phyloP scores from a whole-genome alignment of 371 early-diverging fungal species.

The Apophysomyces trapeziformis region DNA sequence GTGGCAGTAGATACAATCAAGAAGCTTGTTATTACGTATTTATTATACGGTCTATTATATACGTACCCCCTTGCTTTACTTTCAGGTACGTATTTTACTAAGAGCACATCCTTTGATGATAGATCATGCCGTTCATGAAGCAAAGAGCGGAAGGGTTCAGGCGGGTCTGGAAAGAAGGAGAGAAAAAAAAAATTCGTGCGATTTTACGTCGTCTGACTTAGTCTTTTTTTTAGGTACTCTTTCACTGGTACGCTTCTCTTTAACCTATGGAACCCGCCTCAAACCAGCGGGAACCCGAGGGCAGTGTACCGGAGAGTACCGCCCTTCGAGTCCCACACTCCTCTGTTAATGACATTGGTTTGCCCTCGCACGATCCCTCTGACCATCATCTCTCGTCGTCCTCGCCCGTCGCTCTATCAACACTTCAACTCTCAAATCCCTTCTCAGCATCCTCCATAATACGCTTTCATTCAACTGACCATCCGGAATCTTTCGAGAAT shows the following conservation, averaged over 20 bases:
- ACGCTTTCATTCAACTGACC: slow-evolving; percentile 18
- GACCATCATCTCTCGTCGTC: slow-evolving; percentile 2
- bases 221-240: background rate
- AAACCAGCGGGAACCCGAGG: slow-evolving; percentile 8
- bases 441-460: slow-evolving; percentile 18
- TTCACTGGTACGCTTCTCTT: slow-evolving; percentile 1
- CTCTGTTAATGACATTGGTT: slow-evolving; percentile 3
- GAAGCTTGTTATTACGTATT: too few relatives aligned
- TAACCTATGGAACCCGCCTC: slow-evolving; percentile 2
- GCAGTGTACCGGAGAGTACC: background rate
- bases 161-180: background rate
- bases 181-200: background rate
- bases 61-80: too few relatives aligned
- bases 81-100: too few relatives aligned
- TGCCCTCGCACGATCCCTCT: background rate
- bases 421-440: slow-evolving; percentile 4
- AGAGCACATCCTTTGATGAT: too few relatives aligned
- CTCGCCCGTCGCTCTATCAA: background rate
- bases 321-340: slow-evolving; percentile 3
- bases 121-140: too few relatives aligned
- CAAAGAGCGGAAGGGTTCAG: too few relatives aligned
- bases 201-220: background rate
- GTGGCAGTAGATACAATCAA: too few relatives aligned
- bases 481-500: slow-evolving; percentile 22
- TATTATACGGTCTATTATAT: too few relatives aligned